A percentile compares a stretch with the other conserved stretches of the same genome.
These are phyloP conservation scores for Pisolithus thermaeus DNA, from an alignment of 1,284 basidiomycete species.

Conservation along the genomic window DNA sequence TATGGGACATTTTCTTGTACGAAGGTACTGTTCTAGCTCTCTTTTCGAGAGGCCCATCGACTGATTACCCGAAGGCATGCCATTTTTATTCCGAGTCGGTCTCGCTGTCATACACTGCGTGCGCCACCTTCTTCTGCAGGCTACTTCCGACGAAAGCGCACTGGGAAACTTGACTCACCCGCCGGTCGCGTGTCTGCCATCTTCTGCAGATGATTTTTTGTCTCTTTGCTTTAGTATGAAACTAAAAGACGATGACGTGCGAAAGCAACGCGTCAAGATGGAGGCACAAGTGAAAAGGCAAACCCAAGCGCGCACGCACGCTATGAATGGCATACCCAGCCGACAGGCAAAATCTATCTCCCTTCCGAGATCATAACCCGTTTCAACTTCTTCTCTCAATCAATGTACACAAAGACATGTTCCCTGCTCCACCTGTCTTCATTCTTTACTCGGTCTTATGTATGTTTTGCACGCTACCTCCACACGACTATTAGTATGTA, in stretches of 20 bases:
- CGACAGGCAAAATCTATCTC: constrained; percentile 26
- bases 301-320: constrained; percentile 35
- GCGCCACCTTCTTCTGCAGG: constrained; percentile 53
- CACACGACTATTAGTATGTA: too few relatives aligned
- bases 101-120: constrained; percentile 68
- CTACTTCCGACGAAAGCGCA: constrained; percentile 42
- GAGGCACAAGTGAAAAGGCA: constrained; percentile 60
- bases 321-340: constrained; percentile 19
- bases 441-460: neutral
- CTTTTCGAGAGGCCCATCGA: constrained; percentile 2
- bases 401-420: neutral
- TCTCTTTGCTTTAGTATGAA: constrained; percentile 59
- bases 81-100: constrained; percentile 76
- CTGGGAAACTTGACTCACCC: constrained; percentile 49
- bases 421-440: neutral
- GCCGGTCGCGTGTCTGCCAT: constrained; percentile 47
- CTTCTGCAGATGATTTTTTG: constrained; percentile 58
- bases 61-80: constrained; percentile 48
- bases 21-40: constrained; percentile 55
- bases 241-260: constrained; percentile 77
- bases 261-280: constrained; percentile 70
- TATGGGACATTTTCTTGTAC: constrained; percentile 86
- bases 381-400: neutral
- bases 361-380: constrained; percentile 21
- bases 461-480: neutral